These are phyloP conservation scores for Zea luxurians DNA, from an alignment of 176 grass and related monocot species.

Conservation along the genomic window DNA sequence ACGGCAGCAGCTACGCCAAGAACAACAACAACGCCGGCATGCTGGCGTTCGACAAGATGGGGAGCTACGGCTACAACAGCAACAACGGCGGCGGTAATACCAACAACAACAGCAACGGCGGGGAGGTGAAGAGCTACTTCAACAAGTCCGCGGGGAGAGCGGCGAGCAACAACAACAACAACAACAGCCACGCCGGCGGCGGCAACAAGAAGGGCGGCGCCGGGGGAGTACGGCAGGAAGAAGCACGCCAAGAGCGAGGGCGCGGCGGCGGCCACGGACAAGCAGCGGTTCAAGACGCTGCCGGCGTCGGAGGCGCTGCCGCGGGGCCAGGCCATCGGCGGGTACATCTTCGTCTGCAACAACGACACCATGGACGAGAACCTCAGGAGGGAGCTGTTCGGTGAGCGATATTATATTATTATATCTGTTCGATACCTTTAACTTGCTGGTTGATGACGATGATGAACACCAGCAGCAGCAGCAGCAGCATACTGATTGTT, in stretches of 20 bases:
- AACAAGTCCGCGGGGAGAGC: conserved; percentile 76
- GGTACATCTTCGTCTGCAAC: conserved; percentile 99
- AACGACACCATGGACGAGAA: conserved; percentile 99
- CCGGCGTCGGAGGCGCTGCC: conserved; percentile 86
- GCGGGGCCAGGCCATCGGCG: conserved; percentile 70
- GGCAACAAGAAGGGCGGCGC: conserved; percentile 45
- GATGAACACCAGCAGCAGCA: background rate
- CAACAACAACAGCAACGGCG: conserved; percentile 34
- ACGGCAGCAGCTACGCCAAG: conserved; percentile 11
- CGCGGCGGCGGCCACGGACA: conserved; percentile 48
- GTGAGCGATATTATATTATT: conserved; percentile 28
- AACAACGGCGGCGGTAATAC: background rate
- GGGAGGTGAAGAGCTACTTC: conserved; percentile 86
- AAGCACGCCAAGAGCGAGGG: conserved; percentile 36
- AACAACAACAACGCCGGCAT: conserved; percentile 13
- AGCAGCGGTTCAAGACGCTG: conserved; percentile 97
- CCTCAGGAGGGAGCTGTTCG: conserved; percentile 90
- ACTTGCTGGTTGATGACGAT: background rate
- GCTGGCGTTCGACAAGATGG: conserved; percentile 36
- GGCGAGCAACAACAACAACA: conserved; percentile 47
- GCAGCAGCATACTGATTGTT: background rate
- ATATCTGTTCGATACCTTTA: too few species aligned
- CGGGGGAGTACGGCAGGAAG: conserved; percentile 40
- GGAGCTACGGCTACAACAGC: conserved; percentile 21
- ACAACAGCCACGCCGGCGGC: background rate